Percentiles rank a stretch among this genome's conserved stretches.
Evolutionary conservation across 75 land plant genomes (phyloP).

Genomic region (Pinus albicaulis): DNA sequence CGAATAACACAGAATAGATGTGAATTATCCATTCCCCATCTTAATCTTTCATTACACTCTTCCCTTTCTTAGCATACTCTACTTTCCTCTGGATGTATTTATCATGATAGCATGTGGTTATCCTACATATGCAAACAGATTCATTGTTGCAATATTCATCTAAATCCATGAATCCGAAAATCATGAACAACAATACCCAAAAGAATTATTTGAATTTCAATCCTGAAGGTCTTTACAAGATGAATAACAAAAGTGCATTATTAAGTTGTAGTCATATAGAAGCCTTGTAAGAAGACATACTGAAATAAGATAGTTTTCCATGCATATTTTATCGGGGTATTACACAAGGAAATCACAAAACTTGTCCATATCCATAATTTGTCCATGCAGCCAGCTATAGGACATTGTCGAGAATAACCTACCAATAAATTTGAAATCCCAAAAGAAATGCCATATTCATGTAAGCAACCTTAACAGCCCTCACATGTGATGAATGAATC

Average conservation of each 20-base stretch:
- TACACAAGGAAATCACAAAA: neutral
- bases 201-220: too few species aligned
- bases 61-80: too few species aligned
- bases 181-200: too few species aligned
- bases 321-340: neutral
- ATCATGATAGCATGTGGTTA: too few species aligned
- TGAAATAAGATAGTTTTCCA: neutral
- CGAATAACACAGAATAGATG: too few species aligned
- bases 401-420: neutral
- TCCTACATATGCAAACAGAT: too few species aligned
- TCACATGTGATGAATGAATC: too few species aligned
- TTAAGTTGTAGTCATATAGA: neutral
- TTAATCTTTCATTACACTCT: too few species aligned
- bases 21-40: too few species aligned
- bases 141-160: too few species aligned
- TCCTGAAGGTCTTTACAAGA: neutral
- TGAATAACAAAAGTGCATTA: neutral
- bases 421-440: neutral
- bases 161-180: too few species aligned
- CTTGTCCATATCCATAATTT: neutral
- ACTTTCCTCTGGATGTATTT: too few species aligned
- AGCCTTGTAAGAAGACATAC: neutral
- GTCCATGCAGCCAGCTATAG: neutral
- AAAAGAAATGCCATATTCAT: neutral
- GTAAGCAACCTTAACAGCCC: neutral